Base-by-base conservation (phyloP, 2,329 filamentous ascomycete species). In the Arthrobotrys iridis region DNA sequence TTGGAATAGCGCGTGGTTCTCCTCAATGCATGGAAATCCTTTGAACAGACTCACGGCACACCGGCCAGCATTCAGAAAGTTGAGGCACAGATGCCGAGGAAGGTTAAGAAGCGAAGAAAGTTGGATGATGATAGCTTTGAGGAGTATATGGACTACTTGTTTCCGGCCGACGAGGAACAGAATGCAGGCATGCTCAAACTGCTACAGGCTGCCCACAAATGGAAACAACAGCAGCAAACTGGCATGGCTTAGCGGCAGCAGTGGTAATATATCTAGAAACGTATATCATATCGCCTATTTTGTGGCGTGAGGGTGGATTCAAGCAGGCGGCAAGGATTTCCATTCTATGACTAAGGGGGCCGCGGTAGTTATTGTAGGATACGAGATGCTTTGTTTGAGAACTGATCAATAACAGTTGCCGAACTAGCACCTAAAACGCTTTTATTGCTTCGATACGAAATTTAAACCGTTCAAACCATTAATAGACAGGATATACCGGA, bases 121-220 rank as follows among this genome's bases (percentile, higher is more conserved):
- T 83, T 97, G 82, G 93, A 96, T 81, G 94, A 97, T 83, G 93
- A 95, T 82, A 90, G 88, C 37, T 97, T 93, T 84, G 93, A 99
- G 86, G 95, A 99, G 84, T 98, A 97, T 82, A 88, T 95, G 83
- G 95, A 98, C 82, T 98, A 96, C 80, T 88, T 99, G 33, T 99
- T 99, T 88, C 95, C 95, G 0, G 93, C 92, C 3, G 95, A 98
- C 84, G 93, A 97, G 82, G 88, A 92, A 83, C 90, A 92, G 81
- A 90, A 91, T 66, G 91, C 91, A 78, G 93, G 92, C 80, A 84
- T 97, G 82, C 91, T 91, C 59, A 92, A 91, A 81, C 85, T 98
- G 82, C 84, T 97, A 83, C 90, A 92, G 77, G 90, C 90, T 87
- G 93, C 94, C 68, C 90, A 93, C 82, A 88, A 89, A 78, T 98